Percentiles rank a stretch among this genome's conserved stretches.
Evolutionary conservation across 768 basidiomycete genomes (phyloP).

Genomic region (Galerina marginata): DNA sequence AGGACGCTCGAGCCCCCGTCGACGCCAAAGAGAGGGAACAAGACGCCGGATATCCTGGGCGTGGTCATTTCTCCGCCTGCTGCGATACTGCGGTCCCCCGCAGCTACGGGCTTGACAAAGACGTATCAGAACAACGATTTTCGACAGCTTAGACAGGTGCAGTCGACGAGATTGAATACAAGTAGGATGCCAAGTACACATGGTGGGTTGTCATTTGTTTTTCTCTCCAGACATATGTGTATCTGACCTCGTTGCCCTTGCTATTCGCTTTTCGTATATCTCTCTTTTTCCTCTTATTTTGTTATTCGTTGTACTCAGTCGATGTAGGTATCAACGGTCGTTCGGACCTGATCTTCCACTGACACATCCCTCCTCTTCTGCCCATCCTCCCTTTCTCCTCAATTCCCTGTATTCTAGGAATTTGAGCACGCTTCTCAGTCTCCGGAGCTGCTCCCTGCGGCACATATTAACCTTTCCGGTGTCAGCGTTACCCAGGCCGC

Average conservation of each 20-base stretch:
- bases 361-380: constrained; percentile 6
- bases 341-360: constrained; percentile 28
- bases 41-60: constrained; percentile 63
- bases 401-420: constrained; percentile 11
- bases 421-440: constrained; percentile 19
- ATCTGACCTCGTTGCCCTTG: background rate
- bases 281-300: background rate
- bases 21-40: constrained; percentile 58
- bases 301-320: constrained; percentile 26
- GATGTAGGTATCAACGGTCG: constrained; percentile 48
- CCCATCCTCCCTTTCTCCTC: background rate
- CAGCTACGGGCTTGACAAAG: constrained; percentile 80
- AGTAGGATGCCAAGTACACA: constrained; percentile 88
- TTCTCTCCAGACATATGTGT: background rate
- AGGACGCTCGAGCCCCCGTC: constrained; percentile 42
- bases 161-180: constrained; percentile 79
- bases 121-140: constrained; percentile 85
- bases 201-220: constrained; percentile 42
- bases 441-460: constrained; percentile 15
- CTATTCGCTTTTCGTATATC: background rate
- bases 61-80: constrained; percentile 75
- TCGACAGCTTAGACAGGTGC: constrained; percentile 69
- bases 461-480: constrained; percentile 4
- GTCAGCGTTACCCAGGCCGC: background rate
- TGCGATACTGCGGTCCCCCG: constrained; percentile 71